These are phyloP conservation scores for Glaciozyma antarctica DNA, from an alignment of 768 basidiomycete species.

Conservation along the genomic window DNA sequence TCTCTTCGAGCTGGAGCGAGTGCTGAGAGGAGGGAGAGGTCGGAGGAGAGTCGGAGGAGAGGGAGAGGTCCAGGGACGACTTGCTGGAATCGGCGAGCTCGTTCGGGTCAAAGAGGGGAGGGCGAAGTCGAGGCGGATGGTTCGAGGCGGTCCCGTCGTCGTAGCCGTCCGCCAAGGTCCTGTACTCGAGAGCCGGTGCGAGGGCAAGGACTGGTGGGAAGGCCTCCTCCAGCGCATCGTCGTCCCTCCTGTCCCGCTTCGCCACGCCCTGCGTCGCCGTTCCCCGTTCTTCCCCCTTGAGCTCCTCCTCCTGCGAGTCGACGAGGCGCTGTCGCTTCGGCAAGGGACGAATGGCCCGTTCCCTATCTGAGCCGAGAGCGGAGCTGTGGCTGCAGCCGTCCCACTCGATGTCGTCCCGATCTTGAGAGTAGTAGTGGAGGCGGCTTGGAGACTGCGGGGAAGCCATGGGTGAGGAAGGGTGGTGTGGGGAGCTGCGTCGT, in stretches of 20 bases:
- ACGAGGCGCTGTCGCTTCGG: slow-evolving; percentile 20
- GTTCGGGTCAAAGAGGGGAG: slow-evolving; percentile 1
- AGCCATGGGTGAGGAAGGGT: too few species aligned
- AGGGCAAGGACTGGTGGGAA: neutral
- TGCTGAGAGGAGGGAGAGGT: neutral
- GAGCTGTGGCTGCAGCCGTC: neutral
- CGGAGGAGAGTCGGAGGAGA: slow-evolving; percentile 13
- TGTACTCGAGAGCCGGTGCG: slow-evolving; percentile 3
- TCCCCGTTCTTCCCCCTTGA: neutral
- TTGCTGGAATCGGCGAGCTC: neutral
- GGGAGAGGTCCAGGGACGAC: neutral
- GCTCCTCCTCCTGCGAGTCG: neutral
- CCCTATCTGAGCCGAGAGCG: neutral
- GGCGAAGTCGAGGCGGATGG: slow-evolving; percentile 5
- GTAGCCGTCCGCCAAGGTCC: neutral
- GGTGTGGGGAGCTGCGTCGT: too few species aligned
- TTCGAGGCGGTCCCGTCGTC: slow-evolving; percentile 1
- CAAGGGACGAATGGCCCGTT: slow-evolving; percentile 12
- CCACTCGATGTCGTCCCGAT: neutral
- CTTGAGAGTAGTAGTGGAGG: neutral
- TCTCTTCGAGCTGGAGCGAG: neutral
- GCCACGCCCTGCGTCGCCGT: neutral
- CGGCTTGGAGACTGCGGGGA: too few species aligned
- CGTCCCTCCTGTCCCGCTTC: neutral
- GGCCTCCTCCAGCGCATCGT: slow-evolving; percentile 12